Evolutionary conservation across 1,139 yeast species (phyloP), one percentile per base, ranked within the genome.

Genomic region (Kurtzmaniella natalensis): DNA sequence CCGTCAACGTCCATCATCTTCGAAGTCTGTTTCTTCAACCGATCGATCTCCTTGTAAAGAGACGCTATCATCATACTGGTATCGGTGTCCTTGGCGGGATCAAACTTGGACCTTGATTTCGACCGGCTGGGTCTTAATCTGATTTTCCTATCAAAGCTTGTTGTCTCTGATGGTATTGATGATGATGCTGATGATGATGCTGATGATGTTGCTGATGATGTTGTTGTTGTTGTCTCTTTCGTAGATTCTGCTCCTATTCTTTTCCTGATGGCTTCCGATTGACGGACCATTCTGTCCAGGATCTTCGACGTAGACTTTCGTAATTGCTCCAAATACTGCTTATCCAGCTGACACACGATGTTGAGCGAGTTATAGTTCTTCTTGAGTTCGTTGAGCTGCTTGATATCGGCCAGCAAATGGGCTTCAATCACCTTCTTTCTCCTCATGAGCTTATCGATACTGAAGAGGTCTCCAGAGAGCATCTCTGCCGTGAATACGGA

Each of bases 401-500:
- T 59, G 24, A 59, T 35, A 38, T 67, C 73, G 1, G 73, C 73
- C 62, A 56, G 64, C 11, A 67, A 47, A 41, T 61, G 61, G 1
- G 70, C 61, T 40, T 67, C 72, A 32, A 65, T 44, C 28, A 53
- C 51, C 14, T 52, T 50, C 37, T 59, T 64, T 9, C 62, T 46
- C 25, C 61, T 47, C 7, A 42, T 39, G 15, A 65, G 48, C 17
- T 47, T 53, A 40, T 68, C 72, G 29, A 51, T 53, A 40, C 52
- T 57, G 26, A 68, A 49, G 1, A 63, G 51, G 28, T 59, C 61
- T 6, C 48, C 43, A 18, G 18, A 41, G 44, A 15, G 43, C 32
- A 13, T 22, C 18, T 20, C 21, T 11, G 19, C 18, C 6, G 22
- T 5, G 10, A 21, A 10, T 4, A 17, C 15, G n/a, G 24, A 13